Percentiles rank a stretch among this genome's conserved stretches.
Evolutionary conservation across 1,284 basidiomycete species (phyloP).

Genomic region (Nidula niveotomentosa): DNA sequence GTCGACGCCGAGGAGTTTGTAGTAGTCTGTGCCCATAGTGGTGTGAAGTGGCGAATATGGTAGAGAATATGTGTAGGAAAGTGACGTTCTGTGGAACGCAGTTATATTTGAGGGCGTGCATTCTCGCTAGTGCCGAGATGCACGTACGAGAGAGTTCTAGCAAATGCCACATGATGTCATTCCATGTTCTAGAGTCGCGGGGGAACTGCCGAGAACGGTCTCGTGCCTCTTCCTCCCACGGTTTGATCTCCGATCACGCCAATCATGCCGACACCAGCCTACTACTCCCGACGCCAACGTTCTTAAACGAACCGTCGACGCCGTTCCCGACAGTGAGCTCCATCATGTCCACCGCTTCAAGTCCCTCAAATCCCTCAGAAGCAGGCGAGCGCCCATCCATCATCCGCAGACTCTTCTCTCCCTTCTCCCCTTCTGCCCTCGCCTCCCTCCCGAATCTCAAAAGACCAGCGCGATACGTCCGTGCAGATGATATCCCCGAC

Average conservation of each 20-base stretch:
- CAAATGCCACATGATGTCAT: constrained; percentile 27
- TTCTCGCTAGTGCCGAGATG: neutral
- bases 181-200: neutral
- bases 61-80: neutral
- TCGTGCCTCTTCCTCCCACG: no score
- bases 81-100: constrained; percentile 1
- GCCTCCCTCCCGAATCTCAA: constrained; percentile 60
- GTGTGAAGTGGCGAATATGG: neutral
- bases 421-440: constrained; percentile 71
- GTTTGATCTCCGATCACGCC: no score
- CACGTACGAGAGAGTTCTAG: constrained; percentile 25
- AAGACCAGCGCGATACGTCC: constrained; percentile 60
- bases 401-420: constrained; percentile 50
- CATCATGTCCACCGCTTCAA: no score
- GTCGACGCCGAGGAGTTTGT: constrained; percentile 75
- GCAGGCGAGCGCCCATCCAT: constrained; percentile 19
- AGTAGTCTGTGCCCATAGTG: constrained; percentile 79
- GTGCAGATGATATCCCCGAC: constrained; percentile 70
- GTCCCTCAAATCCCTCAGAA: no score
- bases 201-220: no score
- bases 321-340: no score
- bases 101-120: constrained; percentile 6
- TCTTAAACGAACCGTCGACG: no score
- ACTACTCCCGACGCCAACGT: no score
- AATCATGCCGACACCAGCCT: no score